Evolutionary conservation across 768 basidiomycete genomes (phyloP).

Genomic region (Hortiboletus campestris): DNA sequence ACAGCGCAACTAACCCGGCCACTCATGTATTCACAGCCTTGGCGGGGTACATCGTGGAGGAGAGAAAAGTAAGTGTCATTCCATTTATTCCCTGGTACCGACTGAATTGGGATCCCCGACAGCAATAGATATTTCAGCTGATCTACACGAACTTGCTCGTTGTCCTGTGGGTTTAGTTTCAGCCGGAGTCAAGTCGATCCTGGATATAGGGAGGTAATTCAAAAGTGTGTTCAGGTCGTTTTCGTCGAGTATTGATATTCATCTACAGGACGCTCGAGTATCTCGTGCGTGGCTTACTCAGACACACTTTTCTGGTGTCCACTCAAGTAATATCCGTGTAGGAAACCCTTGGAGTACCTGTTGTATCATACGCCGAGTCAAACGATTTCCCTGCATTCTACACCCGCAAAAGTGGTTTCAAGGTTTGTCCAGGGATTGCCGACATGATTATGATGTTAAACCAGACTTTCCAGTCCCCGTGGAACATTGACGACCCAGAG

Average conservation of each 20-base stretch:
- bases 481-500: constrained; percentile 61
- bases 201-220: constrained; percentile 79
- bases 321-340: constrained; percentile 28
- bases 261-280: constrained; percentile 72
- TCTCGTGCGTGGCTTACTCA: constrained; percentile 44
- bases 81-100: no score
- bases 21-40: constrained; percentile 42
- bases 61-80: neutral
- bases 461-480: constrained; percentile 60
- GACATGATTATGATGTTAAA: neutral
- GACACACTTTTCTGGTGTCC: neutral
- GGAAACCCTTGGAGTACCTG: constrained; percentile 96
- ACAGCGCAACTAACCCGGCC: neutral
- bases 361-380: constrained; percentile 71
- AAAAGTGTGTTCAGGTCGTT: neutral
- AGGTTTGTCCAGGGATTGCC: constrained; percentile 35
- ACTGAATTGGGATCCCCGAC: neutral
- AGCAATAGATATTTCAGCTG: constrained; percentile 96
- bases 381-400: constrained; percentile 96
- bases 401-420: constrained; percentile 74
- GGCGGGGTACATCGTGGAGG: constrained; percentile 79
- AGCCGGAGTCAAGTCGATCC: constrained; percentile 90
- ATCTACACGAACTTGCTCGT: constrained; percentile 83
- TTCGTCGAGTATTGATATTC: neutral
- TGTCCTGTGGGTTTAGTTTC: constrained; percentile 92